Conservation (phyloP, 148 eudicot species). For the Nepenthes mirabilis region DNA sequence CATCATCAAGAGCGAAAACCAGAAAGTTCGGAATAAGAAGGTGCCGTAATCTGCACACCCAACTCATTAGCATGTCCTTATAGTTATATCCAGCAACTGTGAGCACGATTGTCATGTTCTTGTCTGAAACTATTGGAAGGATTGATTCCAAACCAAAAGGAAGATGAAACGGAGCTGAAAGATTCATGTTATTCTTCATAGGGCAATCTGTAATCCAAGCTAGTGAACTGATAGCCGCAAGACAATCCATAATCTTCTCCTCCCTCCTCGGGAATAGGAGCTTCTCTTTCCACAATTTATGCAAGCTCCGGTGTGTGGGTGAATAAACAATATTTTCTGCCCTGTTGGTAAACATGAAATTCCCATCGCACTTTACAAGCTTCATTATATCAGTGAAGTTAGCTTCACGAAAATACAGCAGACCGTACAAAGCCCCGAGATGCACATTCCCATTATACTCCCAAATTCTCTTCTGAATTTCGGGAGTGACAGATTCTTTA, state of each 20-base stretch:
- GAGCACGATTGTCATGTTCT: conserved; percentile 57
- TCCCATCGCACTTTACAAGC: conserved; percentile 41
- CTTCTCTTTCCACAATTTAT: conserved; percentile 24
- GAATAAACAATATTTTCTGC: conserved; percentile 34
- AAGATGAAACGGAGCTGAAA: conserved; percentile 18
- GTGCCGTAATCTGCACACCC: conserved; percentile 76
- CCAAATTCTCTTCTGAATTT: conserved; percentile 29
- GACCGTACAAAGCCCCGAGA: conserved; percentile 57
- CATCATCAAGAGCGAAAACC: conserved; percentile 81
- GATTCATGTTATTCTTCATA: conserved; percentile 14
- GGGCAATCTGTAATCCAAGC: conserved; percentile 14
- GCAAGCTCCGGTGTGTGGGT: conserved; percentile 15
- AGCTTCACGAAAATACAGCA: conserved; percentile 47
- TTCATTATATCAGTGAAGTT: conserved; percentile 35
- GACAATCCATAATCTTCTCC: conserved; percentile 32
- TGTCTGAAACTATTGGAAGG: conserved; percentile 42
- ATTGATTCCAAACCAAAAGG: conserved; percentile 49
- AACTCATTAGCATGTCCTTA: conserved; percentile 96
- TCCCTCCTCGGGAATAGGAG: conserved; percentile 15
- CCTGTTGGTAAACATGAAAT: conserved; percentile 29
- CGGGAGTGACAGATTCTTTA: background rate
- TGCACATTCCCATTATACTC: conserved; percentile 48
- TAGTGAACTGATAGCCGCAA: conserved; percentile 19
- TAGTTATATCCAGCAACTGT: conserved; percentile 84
- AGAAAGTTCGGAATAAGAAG: conserved; percentile 54